phyloP scores from a whole-genome alignment of 345 rosid genomes.

The Streptanthus diversifolius region DNA sequence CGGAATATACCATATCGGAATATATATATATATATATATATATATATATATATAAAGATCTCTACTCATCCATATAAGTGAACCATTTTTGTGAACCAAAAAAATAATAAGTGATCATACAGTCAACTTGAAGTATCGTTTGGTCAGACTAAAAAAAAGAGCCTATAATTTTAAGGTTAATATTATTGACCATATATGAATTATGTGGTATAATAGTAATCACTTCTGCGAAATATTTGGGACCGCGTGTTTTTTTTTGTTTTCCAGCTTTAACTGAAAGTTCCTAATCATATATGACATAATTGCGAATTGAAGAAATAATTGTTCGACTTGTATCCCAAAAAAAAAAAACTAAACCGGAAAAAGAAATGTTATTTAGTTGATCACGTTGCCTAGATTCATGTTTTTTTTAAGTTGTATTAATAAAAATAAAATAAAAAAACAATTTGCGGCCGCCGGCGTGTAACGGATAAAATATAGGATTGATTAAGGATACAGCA shows the following conservation, averaged over 20 bases:
- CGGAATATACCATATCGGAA: too few relatives aligned
- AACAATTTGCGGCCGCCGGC: constrained; percentile 1
- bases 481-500: not conserved
- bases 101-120: not conserved
- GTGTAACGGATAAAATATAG: not conserved
- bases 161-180: not conserved
- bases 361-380: not conserved
- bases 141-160: not conserved
- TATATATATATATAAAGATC: too few relatives aligned
- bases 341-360: not conserved
- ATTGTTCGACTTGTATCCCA: not conserved
- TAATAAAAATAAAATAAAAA: too few relatives aligned
- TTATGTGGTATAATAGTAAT: too few relatives aligned
- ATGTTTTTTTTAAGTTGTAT: not conserved
- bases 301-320: not conserved
- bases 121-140: not conserved
- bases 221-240: too few relatives aligned
- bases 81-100: not conserved
- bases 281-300: constrained; percentile 17
- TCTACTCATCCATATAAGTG: not conserved
- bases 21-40: too few relatives aligned
- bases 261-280: constrained; percentile 6
- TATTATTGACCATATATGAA: not conserved
- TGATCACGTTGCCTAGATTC: not conserved
- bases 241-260: not conserved